Percentiles rank a stretch among this genome's conserved stretches.
phyloP scores from a whole-genome alignment of 2,329 filamentous ascomycete genomes.

The Emmonsiellopsis sp. region DNA sequence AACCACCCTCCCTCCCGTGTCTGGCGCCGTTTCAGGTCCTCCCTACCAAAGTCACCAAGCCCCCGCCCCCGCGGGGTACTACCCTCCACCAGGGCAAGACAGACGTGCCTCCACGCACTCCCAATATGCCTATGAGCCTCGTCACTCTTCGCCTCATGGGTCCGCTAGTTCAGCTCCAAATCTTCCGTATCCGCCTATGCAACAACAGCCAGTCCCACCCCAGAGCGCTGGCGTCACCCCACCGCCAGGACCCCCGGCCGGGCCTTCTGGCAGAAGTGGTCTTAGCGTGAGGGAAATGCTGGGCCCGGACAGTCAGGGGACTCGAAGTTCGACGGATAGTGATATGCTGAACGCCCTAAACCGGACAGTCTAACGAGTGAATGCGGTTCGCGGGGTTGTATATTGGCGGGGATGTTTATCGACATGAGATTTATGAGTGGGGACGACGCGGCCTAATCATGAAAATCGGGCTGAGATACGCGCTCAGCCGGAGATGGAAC shows the following conservation, averaged over 20 bases:
- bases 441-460: not conserved
- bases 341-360: slow-evolving; percentile 43
- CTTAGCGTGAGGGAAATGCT: slow-evolving; percentile 43
- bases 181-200: slow-evolving; percentile 28
- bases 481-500: not conserved
- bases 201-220: slow-evolving; percentile 12
- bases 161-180: slow-evolving; percentile 11
- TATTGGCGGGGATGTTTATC: not conserved
- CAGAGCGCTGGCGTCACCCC: slow-evolving; percentile 28
- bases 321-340: slow-evolving; percentile 39
- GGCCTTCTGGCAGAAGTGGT: slow-evolving; percentile 28
- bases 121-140: slow-evolving; percentile 33
- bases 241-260: slow-evolving; percentile 30
- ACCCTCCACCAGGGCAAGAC: slow-evolving; percentile 27
- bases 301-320: slow-evolving; percentile 30
- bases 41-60: slow-evolving; percentile 32
- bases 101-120: slow-evolving; percentile 38
- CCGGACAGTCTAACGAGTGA: slow-evolving; percentile 20
- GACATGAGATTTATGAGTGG: not conserved
- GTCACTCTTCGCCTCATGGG: slow-evolving; percentile 35
- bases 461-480: not conserved
- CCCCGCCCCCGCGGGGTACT: slow-evolving; percentile 28
- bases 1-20: slow-evolving; percentile 39
- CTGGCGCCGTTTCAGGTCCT: slow-evolving; percentile 34
- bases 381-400: not conserved